Evolutionary conservation across 164 flowering plant species (phyloP).

Genomic region (Malania oleifera): DNA sequence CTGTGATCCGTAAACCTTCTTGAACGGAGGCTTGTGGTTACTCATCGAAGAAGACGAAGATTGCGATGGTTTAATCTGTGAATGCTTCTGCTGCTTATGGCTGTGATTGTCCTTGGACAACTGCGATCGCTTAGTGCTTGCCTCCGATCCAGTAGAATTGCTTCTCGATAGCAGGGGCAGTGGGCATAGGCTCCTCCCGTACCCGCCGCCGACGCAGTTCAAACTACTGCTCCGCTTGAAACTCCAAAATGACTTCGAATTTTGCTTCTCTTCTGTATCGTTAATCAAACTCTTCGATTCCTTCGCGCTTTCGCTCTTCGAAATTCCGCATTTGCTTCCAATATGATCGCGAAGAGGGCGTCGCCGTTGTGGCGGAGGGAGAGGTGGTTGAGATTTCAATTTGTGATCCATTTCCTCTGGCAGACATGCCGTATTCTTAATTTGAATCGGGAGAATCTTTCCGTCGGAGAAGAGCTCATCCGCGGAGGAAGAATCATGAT

Average conservation of each 20-base stretch:
- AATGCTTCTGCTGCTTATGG: conserved; percentile 19
- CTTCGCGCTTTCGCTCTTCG: conserved; percentile 7
- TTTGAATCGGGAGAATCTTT: conserved; percentile 38
- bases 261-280: conserved; percentile 24
- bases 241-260: conserved; percentile 43
- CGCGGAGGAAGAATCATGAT: conserved; percentile 47
- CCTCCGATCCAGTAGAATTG: conserved; percentile 51
- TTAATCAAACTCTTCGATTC: conserved; percentile 3
- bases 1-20: conserved; percentile 26
- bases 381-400: conserved; percentile 2
- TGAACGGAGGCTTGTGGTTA: conserved; percentile 36
- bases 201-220: conserved; percentile 44
- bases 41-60: conserved; percentile 7
- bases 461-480: conserved; percentile 66
- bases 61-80: conserved; percentile 12
- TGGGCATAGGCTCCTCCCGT: conserved; percentile 42
- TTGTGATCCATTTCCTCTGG: conserved; percentile 2
- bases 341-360: neutral
- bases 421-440: conserved; percentile 26
- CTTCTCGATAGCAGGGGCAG: conserved; percentile 51
- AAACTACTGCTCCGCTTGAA: conserved; percentile 52
- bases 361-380: conserved; percentile 8
- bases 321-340: neutral
- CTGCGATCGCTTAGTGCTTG: conserved; percentile 24
- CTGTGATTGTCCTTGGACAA: conserved; percentile 15